Evolutionary conservation across 164 flowering plant genomes (phyloP).

Genomic region (Buxus sempervirens): DNA sequence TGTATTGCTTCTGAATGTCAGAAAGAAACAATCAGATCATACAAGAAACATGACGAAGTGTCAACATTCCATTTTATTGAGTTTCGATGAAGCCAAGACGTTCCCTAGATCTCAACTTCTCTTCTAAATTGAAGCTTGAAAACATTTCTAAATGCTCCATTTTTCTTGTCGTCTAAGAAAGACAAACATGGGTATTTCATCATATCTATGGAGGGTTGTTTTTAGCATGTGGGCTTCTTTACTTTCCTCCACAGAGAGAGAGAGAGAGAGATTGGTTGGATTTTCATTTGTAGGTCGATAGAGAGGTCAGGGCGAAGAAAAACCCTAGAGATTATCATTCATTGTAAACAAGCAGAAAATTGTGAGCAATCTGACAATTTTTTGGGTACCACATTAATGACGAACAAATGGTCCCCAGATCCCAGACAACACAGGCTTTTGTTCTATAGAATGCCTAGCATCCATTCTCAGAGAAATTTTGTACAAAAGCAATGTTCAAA

Average conservation of each 20-base stretch:
- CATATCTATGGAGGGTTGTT: no score
- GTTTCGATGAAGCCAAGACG: no score
- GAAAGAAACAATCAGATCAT: no score
- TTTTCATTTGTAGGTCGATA: neutral
- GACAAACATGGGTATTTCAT: no score
- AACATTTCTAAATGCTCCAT: no score
- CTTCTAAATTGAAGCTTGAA: no score
- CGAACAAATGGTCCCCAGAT: constrained; percentile 28
- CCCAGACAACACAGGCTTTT: constrained; percentile 7
- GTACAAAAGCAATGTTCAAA: no score
- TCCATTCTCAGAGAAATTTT: neutral
- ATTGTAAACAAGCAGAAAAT: neutral
- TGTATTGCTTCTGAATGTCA: neutral
- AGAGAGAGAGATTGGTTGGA: neutral
- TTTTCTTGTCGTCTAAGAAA: no score
- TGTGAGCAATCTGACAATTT: neutral
- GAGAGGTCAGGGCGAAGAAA: neutral
- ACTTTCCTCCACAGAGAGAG: neutral
- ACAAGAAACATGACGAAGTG: no score
- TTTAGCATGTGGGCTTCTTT: no score
- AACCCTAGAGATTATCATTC: neutral
- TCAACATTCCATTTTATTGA: no score
- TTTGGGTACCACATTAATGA: constrained; percentile 8
- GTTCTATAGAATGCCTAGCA: neutral
- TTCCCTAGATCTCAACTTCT: no score